Evolutionary conservation across 495 filamentous ascomycete genomes (phyloP), one percentile per base, ranked within the genome.

Genomic region (Patellaria atrata): DNA sequence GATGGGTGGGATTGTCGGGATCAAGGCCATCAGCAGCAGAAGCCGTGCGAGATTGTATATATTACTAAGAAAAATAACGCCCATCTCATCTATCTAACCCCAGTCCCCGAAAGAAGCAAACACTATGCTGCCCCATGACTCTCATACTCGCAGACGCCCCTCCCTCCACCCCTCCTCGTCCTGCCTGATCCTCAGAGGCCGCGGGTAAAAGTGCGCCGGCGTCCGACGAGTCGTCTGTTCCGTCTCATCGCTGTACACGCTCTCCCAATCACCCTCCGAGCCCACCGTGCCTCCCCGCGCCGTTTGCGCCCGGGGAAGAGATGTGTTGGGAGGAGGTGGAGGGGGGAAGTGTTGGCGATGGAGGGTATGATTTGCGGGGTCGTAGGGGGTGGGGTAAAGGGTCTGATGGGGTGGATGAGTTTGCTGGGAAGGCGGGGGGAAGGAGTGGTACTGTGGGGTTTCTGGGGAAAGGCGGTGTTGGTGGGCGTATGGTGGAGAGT

Each of bases 181-280:
- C 9, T 24, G 32, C 21, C 13, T 19, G 16, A 32, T 22, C 4
- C 23, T 16, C 22, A 39, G 17, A 5, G 40, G 40, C 26, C 44
- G 45, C n/a, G 38, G 41, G 27, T 50, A 50, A 29, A 50, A 50
- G 10, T 50, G 46, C 23, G 46, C 46, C 0, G 46, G 46, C 17
- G 46, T 50, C 43, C 11, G 36, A 33, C n/a, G 36, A 16, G 7
- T 29, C 4, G 20, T 30, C 6, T 2, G 5, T 2, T 27, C 35
- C 5, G 33, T 40, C 5, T 37, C 30, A 6, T 30, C 38, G 34
- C 34, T 43, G 17, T 43, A 43, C 22, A n/a, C n/a, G n/a, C n/a
- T n/a, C n/a, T n/a, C n/a, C n/a, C n/a, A n/a, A n/a, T n/a, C n/a
- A n/a, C n/a, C n/a, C n/a, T n/a, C n/a, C n/a, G n/a, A n/a, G n/a